A percentile compares a stretch with the other conserved stretches of the same genome.
Evolutionary conservation across 768 basidiomycete species (phyloP).

Genomic region (Albatrellus ellisii): DNA sequence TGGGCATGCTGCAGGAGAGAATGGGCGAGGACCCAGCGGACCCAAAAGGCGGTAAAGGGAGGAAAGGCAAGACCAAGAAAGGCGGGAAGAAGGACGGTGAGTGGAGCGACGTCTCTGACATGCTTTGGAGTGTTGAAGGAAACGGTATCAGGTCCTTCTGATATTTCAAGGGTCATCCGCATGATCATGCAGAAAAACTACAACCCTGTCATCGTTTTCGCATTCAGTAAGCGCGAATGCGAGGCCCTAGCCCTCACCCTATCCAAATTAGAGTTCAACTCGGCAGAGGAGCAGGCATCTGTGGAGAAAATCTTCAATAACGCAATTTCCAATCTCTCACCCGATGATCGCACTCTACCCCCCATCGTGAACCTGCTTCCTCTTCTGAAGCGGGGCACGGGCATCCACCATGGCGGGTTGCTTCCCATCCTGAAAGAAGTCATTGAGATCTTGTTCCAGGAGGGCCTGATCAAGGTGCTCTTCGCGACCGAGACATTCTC

Average conservation of each 20-base stretch:
- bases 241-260: constrained; percentile 83
- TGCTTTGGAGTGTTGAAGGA: constrained; percentile 2
- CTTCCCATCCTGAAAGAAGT: constrained; percentile 97
- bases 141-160: constrained; percentile 53
- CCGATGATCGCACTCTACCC: constrained; percentile 80
- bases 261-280: constrained; percentile 94
- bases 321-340: constrained; percentile 79
- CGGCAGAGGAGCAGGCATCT: constrained; percentile 80
- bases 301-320: constrained; percentile 87
- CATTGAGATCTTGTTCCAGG: constrained; percentile 97
- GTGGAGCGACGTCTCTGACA: constrained; percentile 6
- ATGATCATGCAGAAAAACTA: constrained; percentile 98
- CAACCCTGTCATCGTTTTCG: constrained; percentile 97
- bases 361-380: constrained; percentile 91
- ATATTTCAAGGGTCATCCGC: constrained; percentile 94
- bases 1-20: constrained; percentile 81
- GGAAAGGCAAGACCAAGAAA: constrained; percentile 87
- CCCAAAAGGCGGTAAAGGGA: constrained; percentile 69
- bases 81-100: constrained; percentile 88
- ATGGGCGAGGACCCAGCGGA: constrained; percentile 90
- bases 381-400: constrained; percentile 87
- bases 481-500: constrained; percentile 99
- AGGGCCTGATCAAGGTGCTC: constrained; percentile 93
- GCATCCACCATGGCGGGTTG: constrained; percentile 96
- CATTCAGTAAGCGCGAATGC: constrained; percentile 97